Base-by-base conservation (phyloP, 1,284 basidiomycete genomes). In the Fomitopsis pinicola region DNA sequence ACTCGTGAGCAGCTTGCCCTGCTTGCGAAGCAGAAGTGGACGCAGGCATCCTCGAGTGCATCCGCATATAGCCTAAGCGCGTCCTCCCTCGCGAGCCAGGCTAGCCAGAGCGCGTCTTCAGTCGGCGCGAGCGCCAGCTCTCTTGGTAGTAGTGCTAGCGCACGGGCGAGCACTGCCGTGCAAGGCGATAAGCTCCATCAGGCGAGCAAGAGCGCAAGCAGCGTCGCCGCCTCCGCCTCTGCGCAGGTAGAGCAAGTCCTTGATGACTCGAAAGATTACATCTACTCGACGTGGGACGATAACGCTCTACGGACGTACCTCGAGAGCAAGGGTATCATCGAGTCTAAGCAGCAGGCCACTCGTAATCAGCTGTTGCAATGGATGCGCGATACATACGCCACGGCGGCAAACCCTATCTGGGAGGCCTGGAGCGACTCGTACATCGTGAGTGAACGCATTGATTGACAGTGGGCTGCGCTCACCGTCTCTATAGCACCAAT, bases 231-330 rank as follows among this genome's bases (percentile, higher is more conserved):
- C 9, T 74, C 74, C 56, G 77, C 85, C 3, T 86, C 88, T 0
- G 78, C 82, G 46, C 79, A 84, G n/a, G 83, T 82, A 17, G 76
- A 75, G 14, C 79, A 80, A 45, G 78, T 79, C 19, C 73, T 95
- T 44, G 88, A 95, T 61, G 85, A 91, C 64, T 75, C 87, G 36
- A 91, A 87, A 72, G 94, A 97, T 74, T 96, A 95, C 67, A 76
- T 95, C 7, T 96, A 92, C 73, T 93, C 91, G 0, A 84, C 88
- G 2, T 97, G 95, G 95, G 86, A 89, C 62, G 92, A 97, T 68
- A 88, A 82, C 69, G 79, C 82, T 63, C 76, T 93, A 52, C 79
- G 85, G 60, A 73, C 73, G 0, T 97, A 89, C 77, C 84, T 96
- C 54, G 85, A 90, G 68, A 80, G 88, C 48, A 86, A 92, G 69